Base-by-base conservation (phyloP, 805 yeast species). In the Scheffersomyces ergatensis region DNA sequence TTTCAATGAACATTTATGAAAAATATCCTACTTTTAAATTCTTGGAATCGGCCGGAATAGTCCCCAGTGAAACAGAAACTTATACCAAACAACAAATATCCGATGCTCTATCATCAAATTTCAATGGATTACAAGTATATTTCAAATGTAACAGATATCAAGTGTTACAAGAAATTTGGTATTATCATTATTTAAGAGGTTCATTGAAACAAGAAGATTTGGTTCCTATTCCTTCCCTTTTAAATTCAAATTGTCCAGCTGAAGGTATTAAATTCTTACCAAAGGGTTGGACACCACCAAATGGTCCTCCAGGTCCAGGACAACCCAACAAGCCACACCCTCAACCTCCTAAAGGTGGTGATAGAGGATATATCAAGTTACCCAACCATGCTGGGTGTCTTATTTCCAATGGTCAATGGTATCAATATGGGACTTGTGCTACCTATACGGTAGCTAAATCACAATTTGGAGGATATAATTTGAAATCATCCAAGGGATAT, bases 391-490 rank as follows among this genome's bases (percentile, higher is more conserved):
- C 61, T 4, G 96, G 96, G 8, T 88, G 96, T 62, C 65, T 92
- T 43, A 92, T 90, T 54, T 78, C 85, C 45, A 85, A 79, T 54
- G 99, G 99, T 3, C 76, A 80, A 49, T 90, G 95, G 93, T 87
- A 83, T 63, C 57, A 75, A 4, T 70, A 74, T 14, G 97, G 97
- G 1, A 79, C 93, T 0, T 92, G 97, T 62, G 98, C 97, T 4
- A 80, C 84, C 4, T 90, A 73, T 63, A 72, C 72, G 19, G 51
- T 85, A 19, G 38, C 44, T 13, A 73, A 80, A 39, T 78, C 84
- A 24, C 75, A 76, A 25, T 80, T 79, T 60, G 93, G 93, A 3
- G 93, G 93, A n/a, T 76, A 78, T 52, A 76, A 80, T 42, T 55
- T 90, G 34, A 72, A 72, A 44, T 76, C 93, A 1, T 78, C 87